Base-by-base conservation (phyloP, 2,329 filamentous ascomycete genomes). In the Diaporthe destruens region DNA sequence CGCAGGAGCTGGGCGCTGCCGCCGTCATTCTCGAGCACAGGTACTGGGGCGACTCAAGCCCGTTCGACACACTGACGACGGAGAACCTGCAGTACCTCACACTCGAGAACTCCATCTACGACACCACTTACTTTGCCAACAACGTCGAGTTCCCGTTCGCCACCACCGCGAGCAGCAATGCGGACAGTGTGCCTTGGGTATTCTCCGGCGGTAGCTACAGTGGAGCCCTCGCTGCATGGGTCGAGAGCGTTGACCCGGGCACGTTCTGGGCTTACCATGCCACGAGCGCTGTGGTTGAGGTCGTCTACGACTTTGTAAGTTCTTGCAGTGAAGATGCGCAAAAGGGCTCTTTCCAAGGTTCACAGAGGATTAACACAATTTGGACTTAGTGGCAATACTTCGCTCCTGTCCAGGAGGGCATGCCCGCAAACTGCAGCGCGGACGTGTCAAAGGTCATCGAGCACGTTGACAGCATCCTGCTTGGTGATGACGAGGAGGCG, bases 211-310 rank as follows among this genome's bases (percentile, higher is more conserved):
- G 87, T 18, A 89, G 86, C 3, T 90, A 90, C 77, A 83, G 85
- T 36, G 88, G 88, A 63, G 87, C 87, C 0, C 80, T 90, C 59
- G 79, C 87, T 1, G 87, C 84, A 0, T 90, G 88, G 88, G 84
- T 85, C 5, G 85, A 85, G 32, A 80, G 82, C 16, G 80, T 85
- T 20, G 83, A 85, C 12, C 87, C 88, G 0, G 88, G 86, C n/a
- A 89, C 87, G 0, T 88, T 87, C 78, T 90, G 87, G 87, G 87
- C 87, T 0, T 90, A 89, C 76, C 86, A 88, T 74, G 85, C 87
- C 25, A 87, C 86, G 14, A 88, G 86, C 76, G 88, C 87, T 1
- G 86, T 87, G 0, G 88, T 90, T 0, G 79, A 90, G 78, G 82
- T 85, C 0, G 81, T 89, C 25, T 80, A 81, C 9, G 84, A 86